These are phyloP conservation scores for Geum urbanum DNA, from an alignment of 306 rosid species.

Conservation along the genomic window DNA sequence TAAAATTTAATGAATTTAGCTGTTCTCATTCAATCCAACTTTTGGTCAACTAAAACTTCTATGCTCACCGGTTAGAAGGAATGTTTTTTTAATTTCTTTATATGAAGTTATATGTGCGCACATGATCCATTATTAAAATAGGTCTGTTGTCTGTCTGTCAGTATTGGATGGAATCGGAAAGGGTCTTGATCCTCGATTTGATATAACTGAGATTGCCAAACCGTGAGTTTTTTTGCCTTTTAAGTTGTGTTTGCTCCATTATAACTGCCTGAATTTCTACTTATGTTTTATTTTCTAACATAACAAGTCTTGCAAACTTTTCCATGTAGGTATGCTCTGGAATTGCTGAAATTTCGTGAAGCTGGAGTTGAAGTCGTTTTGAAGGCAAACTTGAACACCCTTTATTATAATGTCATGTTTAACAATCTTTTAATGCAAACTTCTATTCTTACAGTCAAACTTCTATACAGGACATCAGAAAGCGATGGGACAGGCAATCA, in stretches of 20 bases:
- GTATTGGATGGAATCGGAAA: slow-evolving; percentile 99
- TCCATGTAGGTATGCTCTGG: slow-evolving; percentile 83
- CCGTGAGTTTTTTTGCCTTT: slow-evolving; percentile 69
- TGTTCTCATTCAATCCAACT: not conserved
- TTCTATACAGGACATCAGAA: slow-evolving; percentile 64
- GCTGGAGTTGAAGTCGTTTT: slow-evolving; percentile 91
- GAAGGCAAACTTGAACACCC: slow-evolving; percentile 47
- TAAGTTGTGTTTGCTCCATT: slow-evolving; percentile 1
- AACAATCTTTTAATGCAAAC: slow-evolving; percentile 20
- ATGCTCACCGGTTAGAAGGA: not conserved
- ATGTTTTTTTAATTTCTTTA: not conserved
- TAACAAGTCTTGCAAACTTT: slow-evolving; percentile 31
- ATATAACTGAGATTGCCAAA: slow-evolving; percentile 95
- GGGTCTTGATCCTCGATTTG: slow-evolving; percentile 98
- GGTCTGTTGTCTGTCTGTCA: slow-evolving; percentile 27
- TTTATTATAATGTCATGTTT: slow-evolving; percentile 15
- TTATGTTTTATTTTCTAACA: slow-evolving; percentile 23
- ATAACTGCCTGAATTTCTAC: slow-evolving; percentile 13
- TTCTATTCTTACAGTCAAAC: slow-evolving; percentile 28
- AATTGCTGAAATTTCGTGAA: slow-evolving; percentile 87
- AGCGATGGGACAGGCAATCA: slow-evolving; percentile 87
- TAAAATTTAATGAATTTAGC: not conserved
- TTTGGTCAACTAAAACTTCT: not conserved
- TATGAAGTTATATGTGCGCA: not conserved
- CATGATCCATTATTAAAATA: slow-evolving; percentile 10